Evolutionary conservation across 768 basidiomycete genomes (phyloP).

Genomic region (Cystofilobasidium macerans): DNA sequence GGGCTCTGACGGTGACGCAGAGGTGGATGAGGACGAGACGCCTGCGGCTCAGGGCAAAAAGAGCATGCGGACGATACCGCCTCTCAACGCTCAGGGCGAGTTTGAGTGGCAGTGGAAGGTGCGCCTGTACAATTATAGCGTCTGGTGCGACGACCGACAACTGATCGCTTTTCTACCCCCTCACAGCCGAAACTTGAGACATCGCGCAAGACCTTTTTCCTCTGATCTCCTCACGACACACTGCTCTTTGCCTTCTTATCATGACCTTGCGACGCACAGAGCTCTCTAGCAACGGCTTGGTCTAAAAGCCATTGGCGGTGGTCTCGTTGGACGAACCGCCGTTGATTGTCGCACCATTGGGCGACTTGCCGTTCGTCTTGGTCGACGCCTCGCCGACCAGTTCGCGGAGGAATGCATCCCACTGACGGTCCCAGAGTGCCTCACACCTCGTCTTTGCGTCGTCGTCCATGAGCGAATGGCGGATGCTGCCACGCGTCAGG

Average conservation of each 20-base stretch:
- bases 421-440: slow-evolving; percentile 44
- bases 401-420: slow-evolving; percentile 45
- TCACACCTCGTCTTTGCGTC: slow-evolving; percentile 45
- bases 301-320: background rate
- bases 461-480: slow-evolving; percentile 48
- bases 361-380: background rate
- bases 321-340: too few species aligned
- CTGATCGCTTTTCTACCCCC: slow-evolving; percentile 21
- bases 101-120: slow-evolving; percentile 89
- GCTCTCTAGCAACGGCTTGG: background rate
- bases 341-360: too few species aligned
- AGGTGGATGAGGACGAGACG: slow-evolving; percentile 34
- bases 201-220: slow-evolving; percentile 77
- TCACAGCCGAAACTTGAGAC: slow-evolving; percentile 83
- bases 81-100: slow-evolving; percentile 57
- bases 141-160: background rate
- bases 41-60: slow-evolving; percentile 37
- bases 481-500: slow-evolving; percentile 56
- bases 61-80: slow-evolving; percentile 30
- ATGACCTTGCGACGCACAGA: background rate
- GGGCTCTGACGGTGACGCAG: slow-evolving; percentile 33
- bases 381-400: slow-evolving; percentile 28
- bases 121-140: slow-evolving; percentile 31
- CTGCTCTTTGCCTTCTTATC: background rate
- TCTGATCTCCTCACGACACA: slow-evolving; percentile 41